Evolutionary conservation across 768 basidiomycete genomes (phyloP).

Genomic region (Hirschioporus abietinus): DNA sequence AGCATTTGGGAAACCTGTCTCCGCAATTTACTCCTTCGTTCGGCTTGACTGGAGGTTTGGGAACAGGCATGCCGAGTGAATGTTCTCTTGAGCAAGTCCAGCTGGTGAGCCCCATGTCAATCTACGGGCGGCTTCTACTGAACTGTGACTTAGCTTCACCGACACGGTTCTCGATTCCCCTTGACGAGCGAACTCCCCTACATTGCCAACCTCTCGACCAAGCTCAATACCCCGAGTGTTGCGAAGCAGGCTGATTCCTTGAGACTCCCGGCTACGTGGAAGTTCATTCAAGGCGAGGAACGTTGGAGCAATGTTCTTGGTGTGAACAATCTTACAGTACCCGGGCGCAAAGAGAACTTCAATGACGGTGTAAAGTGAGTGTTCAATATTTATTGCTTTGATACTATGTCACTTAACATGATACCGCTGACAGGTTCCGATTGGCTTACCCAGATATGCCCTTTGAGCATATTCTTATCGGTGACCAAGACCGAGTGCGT

Average conservation of each 20-base stretch:
- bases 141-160: conserved; percentile 27
- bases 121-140: neutral
- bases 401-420: neutral
- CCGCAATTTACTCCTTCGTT: conserved; percentile 9
- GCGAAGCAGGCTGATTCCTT: conserved; percentile 18
- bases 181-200: conserved; percentile 26
- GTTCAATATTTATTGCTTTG: neutral
- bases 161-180: conserved; percentile 38
- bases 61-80: conserved; percentile 28
- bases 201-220: conserved; percentile 28
- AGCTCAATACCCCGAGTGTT: conserved; percentile 23
- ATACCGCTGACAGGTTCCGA: conserved; percentile 20
- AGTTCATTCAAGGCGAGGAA: conserved; percentile 28
- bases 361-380: conserved; percentile 34
- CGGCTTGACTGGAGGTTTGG: conserved; percentile 16
- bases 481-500: conserved; percentile 27
- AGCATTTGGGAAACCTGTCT: conserved; percentile 28
- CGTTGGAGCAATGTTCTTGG: conserved; percentile 30
- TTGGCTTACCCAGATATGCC: conserved; percentile 25
- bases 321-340: conserved; percentile 30
- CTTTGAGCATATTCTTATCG: conserved; percentile 23
- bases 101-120: conserved; percentile 23
- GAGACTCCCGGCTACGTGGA: conserved; percentile 27
- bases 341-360: conserved; percentile 35
- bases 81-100: conserved; percentile 35